These are phyloP conservation scores for Pterulicium gracile DNA, from an alignment of 1,284 basidiomycete species.

Conservation along the genomic window DNA sequence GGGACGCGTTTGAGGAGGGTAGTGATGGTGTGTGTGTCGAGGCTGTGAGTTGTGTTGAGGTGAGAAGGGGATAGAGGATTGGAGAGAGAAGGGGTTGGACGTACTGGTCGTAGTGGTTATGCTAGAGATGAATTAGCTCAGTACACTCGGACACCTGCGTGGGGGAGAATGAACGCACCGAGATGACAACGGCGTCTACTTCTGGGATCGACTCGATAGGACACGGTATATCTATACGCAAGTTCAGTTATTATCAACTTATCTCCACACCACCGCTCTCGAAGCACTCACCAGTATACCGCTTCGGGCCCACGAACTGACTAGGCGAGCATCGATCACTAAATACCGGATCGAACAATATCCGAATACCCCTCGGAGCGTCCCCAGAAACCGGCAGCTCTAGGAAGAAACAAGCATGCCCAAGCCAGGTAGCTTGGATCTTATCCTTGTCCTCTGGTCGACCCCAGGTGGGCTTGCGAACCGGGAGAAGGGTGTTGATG, in stretches of 20 bases:
- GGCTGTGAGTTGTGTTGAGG: constrained; percentile 20
- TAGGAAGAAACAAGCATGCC: constrained; percentile 64
- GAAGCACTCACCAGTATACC: constrained; percentile 38
- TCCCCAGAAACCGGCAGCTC: constrained; percentile 39
- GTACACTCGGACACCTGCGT: background rate
- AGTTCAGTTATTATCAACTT: background rate
- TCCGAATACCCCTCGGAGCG: constrained; percentile 39
- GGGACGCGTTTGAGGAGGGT: constrained; percentile 23
- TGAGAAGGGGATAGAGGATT: background rate
- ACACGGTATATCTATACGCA: constrained; percentile 39
- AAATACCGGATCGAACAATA: constrained; percentile 70
- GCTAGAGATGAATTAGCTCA: constrained; percentile 20
- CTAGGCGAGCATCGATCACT: constrained; percentile 50
- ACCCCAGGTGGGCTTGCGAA: constrained; percentile 29
- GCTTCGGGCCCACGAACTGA: constrained; percentile 41
- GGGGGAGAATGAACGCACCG: constrained; percentile 22
- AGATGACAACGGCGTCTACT: constrained; percentile 54
- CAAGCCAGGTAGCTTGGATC: constrained; percentile 64
- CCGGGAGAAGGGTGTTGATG: constrained; percentile 11
- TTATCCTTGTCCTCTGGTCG: constrained; percentile 17
- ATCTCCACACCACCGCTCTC: background rate
- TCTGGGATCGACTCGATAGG: constrained; percentile 48
- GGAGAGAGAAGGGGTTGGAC: constrained; percentile 11
- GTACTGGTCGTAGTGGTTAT: constrained; percentile 67
- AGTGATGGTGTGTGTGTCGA: constrained; percentile 46